phyloP scores from a whole-genome alignment of 2,329 filamentous ascomycete genomes.

The Calonectria pseudoturangicola region DNA sequence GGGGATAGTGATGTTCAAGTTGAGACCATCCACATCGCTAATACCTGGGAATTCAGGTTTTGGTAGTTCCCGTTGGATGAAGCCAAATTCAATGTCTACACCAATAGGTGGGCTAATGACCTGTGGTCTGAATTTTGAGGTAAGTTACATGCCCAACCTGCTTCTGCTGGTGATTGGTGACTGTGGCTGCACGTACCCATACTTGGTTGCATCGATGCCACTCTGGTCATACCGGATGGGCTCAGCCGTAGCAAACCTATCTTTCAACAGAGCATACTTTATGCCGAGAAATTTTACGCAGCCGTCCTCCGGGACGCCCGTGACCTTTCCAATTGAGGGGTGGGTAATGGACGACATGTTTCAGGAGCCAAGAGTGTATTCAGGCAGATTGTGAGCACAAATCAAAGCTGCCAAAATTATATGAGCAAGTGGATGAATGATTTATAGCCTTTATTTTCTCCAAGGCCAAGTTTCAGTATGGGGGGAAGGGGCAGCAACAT shows the following conservation, averaged over 20 bases:
- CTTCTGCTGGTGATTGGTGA: not conserved
- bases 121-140: conserved; percentile 26
- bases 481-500: not conserved
- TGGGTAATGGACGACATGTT: not conserved
- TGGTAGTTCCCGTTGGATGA: conserved; percentile 34
- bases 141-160: not conserved
- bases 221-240: conserved; percentile 10
- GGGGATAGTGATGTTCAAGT: conserved; percentile 26
- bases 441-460: not conserved
- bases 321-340: conserved; percentile 17
- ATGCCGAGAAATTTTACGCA: conserved; percentile 33
- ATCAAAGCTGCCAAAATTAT: not conserved
- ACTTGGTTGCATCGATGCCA: conserved; percentile 17
- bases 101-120: conserved; percentile 1
- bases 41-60: conserved; percentile 31
- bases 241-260: conserved; percentile 33
- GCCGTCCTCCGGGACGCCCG: not conserved
- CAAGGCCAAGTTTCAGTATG: conserved; percentile 1
- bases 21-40: conserved; percentile 19
- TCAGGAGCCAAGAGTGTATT: not conserved
- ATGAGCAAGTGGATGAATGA: not conserved
- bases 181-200: conserved; percentile 22
- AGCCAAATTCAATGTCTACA: conserved; percentile 21
- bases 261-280: conserved; percentile 31
- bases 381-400: not conserved